Evolutionary conservation across 78 protist species (phyloP).

Genomic region (Dictyostelium firmibasis): DNA sequence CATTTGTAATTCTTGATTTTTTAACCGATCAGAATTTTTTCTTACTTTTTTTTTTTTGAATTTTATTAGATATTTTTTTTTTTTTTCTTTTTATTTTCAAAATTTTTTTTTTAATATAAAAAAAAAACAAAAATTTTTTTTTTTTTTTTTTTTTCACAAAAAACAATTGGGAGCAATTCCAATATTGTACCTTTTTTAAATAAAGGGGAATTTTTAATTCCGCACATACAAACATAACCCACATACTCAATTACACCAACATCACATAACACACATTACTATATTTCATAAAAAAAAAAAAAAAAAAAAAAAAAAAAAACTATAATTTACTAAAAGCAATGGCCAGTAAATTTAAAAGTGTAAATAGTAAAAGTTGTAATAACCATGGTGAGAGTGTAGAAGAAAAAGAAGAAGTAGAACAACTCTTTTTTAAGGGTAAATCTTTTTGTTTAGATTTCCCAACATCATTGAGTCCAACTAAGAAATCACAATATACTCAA

Average conservation of each 20-base stretch:
- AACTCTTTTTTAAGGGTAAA: background rate
- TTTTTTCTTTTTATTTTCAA: too few relatives aligned
- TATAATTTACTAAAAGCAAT: background rate
- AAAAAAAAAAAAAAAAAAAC: background rate
- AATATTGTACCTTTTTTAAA: background rate
- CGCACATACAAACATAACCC: background rate
- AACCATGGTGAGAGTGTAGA: background rate
- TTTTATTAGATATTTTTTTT: background rate
- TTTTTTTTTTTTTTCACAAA: background rate
- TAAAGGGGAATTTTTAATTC: background rate
- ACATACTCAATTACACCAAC: background rate
- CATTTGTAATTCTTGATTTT: background rate
- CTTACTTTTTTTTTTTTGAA: background rate
- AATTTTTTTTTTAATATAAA: too few relatives aligned
- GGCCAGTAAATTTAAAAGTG: background rate
- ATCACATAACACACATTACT: background rate
- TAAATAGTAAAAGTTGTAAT: background rate
- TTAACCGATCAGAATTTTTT: background rate
- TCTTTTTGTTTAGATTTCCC: conserved; percentile 6
- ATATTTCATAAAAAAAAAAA: background rate
- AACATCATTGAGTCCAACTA: background rate
- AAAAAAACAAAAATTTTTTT: background rate
- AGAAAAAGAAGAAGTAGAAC: background rate
- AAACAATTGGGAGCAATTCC: background rate
- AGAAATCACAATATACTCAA: background rate